Evolutionary conservation across 2,329 filamentous ascomycete genomes (phyloP), one percentile per base, ranked within the genome.

Genomic region (Talaromyces sp.): DNA sequence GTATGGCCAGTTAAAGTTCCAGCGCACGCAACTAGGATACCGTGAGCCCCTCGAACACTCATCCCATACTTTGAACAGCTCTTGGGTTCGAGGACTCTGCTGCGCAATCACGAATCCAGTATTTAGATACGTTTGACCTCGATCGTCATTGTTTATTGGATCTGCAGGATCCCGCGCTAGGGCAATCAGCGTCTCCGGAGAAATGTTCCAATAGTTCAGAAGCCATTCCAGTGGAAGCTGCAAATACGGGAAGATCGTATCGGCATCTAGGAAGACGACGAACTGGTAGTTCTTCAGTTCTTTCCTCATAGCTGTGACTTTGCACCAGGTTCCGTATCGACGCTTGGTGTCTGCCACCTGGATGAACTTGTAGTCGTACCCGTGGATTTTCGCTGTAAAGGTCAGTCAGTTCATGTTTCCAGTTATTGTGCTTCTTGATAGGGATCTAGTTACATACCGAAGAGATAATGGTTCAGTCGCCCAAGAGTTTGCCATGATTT

Each of bases 351-450:
- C 68, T 24, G 74, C 68, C 3, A 75, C 75, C 51, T 71, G 74
- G 27, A 80, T 71, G 48, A 79, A 74, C 30, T 77, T 77, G 62
- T 80, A 80, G 46, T 78, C 75, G 63, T 79, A 80, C 4, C 77
- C 77, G 60, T 80, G 78, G 43, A 80, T 77, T 61, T 65, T 65
- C 17, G 74, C 74, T 73, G 16, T 4, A 27, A 17, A 16, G 6
- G 11, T 43, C 4, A 35, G 30, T 52, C 30, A 49, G 44, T 17
- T 4, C 9, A 9, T 14, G 20, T 11, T 13, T 17, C 29, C 3
- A 16, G 17, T 14, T 4, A 16, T 14, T 8, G 24, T 17, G 39
- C 14, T 10, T 36, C 27, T 40, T 41, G 16, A 27, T 7, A 27
- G 5, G 11, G 16, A 19, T 10, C 16, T n/a, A 11, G 9, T 19